These are phyloP conservation scores for Cardamine chenopodiifolia DNA, from an alignment of 345 rosid genomes.

Conservation along the genomic window DNA sequence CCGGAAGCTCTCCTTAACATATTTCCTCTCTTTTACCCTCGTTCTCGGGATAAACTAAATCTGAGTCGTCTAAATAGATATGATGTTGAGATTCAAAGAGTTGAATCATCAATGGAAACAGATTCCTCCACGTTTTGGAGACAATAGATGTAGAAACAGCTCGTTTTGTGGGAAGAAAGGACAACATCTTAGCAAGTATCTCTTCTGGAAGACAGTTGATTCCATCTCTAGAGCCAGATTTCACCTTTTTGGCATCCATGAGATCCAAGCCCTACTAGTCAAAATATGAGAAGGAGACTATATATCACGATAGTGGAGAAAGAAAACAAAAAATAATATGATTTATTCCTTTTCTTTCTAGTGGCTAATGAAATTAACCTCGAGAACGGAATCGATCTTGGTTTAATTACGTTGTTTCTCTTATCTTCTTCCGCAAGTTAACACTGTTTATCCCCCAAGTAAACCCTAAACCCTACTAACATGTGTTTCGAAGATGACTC, in stretches of 20 bases:
- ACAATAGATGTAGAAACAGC: neutral
- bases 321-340: too few relatives aligned
- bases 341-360: too few relatives aligned
- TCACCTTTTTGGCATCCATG: neutral
- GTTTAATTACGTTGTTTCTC: too few relatives aligned
- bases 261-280: too few relatives aligned
- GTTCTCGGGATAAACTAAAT: neutral
- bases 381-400: too few relatives aligned
- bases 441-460: too few relatives aligned
- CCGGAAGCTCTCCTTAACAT: neutral
- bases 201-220: constrained; percentile 4
- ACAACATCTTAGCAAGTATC: neutral
- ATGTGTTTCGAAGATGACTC: neutral
- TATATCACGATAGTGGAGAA: too few relatives aligned
- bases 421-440: neutral
- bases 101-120: constrained; percentile 7
- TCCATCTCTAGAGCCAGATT: neutral
- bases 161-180: neutral
- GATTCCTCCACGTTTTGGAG: constrained; percentile 13
- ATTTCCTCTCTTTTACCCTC: neutral
- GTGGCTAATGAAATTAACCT: too few relatives aligned
- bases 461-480: neutral
- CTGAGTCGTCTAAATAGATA: neutral
- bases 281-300: too few relatives aligned
- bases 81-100: constrained; percentile 3